Conservation (phyloP, 257 asterid genomes). For the Vinca minor region DNA sequence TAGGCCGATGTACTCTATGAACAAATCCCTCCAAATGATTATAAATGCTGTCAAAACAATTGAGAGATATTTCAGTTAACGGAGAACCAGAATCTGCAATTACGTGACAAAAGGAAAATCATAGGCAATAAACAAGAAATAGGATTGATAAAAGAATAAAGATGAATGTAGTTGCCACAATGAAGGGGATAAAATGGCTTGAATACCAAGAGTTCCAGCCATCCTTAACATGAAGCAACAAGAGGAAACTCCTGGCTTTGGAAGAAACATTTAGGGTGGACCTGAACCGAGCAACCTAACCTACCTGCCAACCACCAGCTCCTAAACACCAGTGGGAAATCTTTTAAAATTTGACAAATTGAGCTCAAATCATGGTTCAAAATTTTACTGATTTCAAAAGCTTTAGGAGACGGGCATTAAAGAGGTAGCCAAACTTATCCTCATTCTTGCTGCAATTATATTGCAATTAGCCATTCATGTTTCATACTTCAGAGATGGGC, state of each 20-base stretch:
- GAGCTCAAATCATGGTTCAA: not conserved
- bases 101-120: not conserved
- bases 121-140: not conserved
- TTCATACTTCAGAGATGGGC: not conserved
- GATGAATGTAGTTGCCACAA: not conserved
- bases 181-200: not conserved
- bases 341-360: not conserved
- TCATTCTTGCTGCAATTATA: no score
- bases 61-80: not conserved
- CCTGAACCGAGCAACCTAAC: not conserved
- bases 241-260: not conserved
- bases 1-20: slow-evolving; percentile 21
- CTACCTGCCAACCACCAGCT: no score
- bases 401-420: not conserved
- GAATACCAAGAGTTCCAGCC: not conserved
- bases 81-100: not conserved
- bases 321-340: not conserved
- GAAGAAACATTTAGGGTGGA: not conserved
- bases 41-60: slow-evolving; percentile 31
- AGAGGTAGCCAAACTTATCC: no score
- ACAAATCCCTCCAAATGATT: slow-evolving; percentile 27
- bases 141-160: not conserved
- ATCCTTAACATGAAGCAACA: not conserved
- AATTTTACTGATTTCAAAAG: not conserved
- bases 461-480: not conserved